Percentiles rank a stretch among this genome's conserved stretches.
phyloP scores from a whole-genome alignment of 1,139 yeast genomes.

The Geotrichum cucujoidarum region DNA sequence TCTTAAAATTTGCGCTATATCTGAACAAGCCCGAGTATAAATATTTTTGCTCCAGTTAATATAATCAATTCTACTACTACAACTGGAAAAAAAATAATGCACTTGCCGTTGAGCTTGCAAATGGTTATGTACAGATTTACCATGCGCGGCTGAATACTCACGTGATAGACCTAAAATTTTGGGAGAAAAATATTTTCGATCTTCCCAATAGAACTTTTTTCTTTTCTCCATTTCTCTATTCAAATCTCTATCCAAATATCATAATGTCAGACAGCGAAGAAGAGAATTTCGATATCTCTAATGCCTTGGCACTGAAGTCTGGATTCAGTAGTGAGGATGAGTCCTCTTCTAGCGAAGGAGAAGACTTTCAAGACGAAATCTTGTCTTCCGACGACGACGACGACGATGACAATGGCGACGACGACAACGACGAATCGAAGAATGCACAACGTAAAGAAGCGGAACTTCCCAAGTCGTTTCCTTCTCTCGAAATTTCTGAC shows the following conservation, averaged over 20 bases:
- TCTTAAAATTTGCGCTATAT: too few species aligned
- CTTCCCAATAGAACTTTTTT: neutral
- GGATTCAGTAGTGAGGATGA: constrained; percentile 47
- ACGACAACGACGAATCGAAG: constrained; percentile 24
- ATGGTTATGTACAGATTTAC: neutral
- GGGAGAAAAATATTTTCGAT: constrained; percentile 2
- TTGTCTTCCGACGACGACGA: constrained; percentile 43
- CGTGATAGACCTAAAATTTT: constrained; percentile 1
- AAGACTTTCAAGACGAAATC: constrained; percentile 56
- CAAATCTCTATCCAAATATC: neutral
- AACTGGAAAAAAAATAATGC: too few species aligned
- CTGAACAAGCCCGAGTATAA: too few species aligned
- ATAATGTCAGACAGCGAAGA: constrained; percentile 45
- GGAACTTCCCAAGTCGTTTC: too few species aligned
- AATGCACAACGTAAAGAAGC: too few species aligned
- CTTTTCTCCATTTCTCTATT: neutral
- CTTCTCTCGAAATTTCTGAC: constrained; percentile 64
- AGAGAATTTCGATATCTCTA: constrained; percentile 58
- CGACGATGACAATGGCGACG: constrained; percentile 28
- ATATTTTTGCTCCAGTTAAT: too few species aligned
- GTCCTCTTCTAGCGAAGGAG: constrained; percentile 35
- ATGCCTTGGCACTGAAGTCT: constrained; percentile 39
- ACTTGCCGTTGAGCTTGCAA: too few species aligned
- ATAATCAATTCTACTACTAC: too few species aligned
- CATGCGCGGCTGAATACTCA: constrained; percentile 8